Percentiles rank a stretch among this genome's conserved stretches.
These are phyloP conservation scores for Suillus hirtellus DNA, from an alignment of 768 basidiomycete species.

Conservation along the genomic window DNA sequence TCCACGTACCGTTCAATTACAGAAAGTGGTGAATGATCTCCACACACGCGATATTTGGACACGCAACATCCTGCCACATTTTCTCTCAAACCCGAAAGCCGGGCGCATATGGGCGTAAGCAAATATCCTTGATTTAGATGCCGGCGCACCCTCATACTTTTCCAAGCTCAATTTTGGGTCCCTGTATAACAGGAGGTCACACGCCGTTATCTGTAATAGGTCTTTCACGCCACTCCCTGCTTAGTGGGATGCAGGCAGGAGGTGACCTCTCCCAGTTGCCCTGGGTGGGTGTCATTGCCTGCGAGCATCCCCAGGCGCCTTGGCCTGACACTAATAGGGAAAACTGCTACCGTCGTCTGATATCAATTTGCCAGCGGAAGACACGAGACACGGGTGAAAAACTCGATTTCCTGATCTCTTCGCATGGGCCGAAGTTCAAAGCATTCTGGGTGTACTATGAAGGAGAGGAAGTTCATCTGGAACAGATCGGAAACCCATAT, in stretches of 20 bases:
- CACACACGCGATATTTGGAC: conserved; percentile 3
- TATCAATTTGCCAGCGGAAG: neutral
- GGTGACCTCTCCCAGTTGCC: neutral
- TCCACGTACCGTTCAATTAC: neutral
- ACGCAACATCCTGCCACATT: conserved; percentile 1
- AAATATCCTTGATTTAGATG: neutral
- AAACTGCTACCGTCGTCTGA: neutral
- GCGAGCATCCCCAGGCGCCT: conserved; percentile 1
- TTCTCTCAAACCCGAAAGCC: neutral
- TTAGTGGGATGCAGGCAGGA: conserved; percentile 1
- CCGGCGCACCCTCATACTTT: neutral
- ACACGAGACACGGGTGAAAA: neutral
- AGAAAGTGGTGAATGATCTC: conserved; percentile 1
- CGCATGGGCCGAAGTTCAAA: neutral
- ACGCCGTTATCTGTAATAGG: conserved; percentile 1
- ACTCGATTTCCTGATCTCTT: neutral
- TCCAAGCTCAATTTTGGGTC: neutral
- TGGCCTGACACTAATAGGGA: neutral
- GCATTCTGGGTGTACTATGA: conserved; percentile 1
- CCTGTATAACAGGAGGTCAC: neutral
- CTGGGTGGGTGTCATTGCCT: conserved; percentile 2
- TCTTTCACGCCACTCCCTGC: neutral
- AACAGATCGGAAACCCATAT: neutral
- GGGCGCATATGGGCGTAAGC: neutral
- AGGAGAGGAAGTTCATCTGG: neutral